Conservation (phyloP, 495 filamentous ascomycete species). For the Pyrenula massariospora region DNA sequence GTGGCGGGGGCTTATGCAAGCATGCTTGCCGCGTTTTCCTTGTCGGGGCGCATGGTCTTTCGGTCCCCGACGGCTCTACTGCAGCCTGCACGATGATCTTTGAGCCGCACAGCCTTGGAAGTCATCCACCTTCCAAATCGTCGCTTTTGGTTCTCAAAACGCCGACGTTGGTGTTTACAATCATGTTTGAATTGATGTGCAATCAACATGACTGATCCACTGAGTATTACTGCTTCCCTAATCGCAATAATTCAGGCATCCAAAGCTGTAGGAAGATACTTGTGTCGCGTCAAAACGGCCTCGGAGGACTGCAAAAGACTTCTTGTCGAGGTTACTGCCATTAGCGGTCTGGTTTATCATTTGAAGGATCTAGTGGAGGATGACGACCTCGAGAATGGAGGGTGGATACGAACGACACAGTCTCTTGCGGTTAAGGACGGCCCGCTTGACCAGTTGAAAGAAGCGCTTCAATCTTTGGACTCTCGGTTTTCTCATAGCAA, state of each 20-base stretch:
- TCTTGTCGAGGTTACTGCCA: slow-evolving; percentile 3
- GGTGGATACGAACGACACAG: neutral
- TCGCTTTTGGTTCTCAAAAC: no score
- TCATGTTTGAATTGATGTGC: neutral
- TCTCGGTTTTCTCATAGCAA: neutral
- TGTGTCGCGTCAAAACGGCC: slow-evolving; percentile 2
- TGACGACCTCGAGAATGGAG: neutral
- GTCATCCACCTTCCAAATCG: no score
- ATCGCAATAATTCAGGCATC: neutral
- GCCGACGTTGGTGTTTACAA: no score
- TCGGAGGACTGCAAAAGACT: slow-evolving; percentile 4
- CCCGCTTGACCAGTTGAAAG: neutral
- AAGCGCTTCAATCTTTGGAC: neutral
- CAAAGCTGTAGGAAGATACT: neutral
- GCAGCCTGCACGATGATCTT: neutral
- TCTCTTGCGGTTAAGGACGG: neutral
- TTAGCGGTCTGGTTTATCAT: slow-evolving; percentile 3
- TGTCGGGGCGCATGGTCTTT: no score
- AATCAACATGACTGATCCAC: neutral
- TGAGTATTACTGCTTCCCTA: neutral
- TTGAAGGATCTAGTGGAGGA: neutral
- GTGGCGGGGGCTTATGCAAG: neutral
- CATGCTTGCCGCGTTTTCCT: neutral
- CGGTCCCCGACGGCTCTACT: no score
- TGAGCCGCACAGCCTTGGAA: neutral